Evolutionary conservation across 106 monocot species (phyloP), one percentile per base, ranked within the genome.

Genomic region (Narthecium ossifragum): DNA sequence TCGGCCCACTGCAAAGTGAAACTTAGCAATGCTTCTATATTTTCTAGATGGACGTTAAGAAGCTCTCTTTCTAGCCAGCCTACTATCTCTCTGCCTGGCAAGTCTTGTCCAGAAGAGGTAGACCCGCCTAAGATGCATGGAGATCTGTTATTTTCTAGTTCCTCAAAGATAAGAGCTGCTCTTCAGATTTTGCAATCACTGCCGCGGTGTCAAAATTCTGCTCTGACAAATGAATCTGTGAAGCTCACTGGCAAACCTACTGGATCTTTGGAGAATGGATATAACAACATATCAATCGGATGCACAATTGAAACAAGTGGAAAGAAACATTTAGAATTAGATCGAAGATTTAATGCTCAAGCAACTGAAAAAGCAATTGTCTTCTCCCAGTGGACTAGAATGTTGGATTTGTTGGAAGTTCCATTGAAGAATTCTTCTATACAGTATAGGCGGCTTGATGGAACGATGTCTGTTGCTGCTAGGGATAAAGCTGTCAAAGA

Each of bases 361-460:
- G 28, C 51, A 59, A 63, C 81, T 25, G 89, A 89, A 64, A 94
- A 94, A 64, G 94, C 94, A 24, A 85, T 94, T 17, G 76, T 94
- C 28, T 94, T 89, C 68, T 94, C 94, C 26, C 94, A 94, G 67
- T 90, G 94, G 94, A 94, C 94, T 36, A 70, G 85, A 36, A 94
- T 94, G 94, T 48, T 94, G 63, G 94, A 94, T 70, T 70, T 94
- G 73, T 53, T 94, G 60, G 94, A 94, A 70, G 54, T 60, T 67
- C 74, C 66, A 33, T 70, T 94, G 27, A 89, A 78, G 61, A 67
- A 54, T 53, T 83, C 74, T 26, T 57, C 37, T 37, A 62, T 90
- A 64, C 65, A 73, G 53, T 94, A 86, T 56, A 76, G 94, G 50
- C 75, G 94, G 50, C 83, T 94, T 46, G 94, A 94, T 69, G 94